phyloP scores from a whole-genome alignment of 1,284 basidiomycete genomes.

The Spongispora temasekensis region DNA sequence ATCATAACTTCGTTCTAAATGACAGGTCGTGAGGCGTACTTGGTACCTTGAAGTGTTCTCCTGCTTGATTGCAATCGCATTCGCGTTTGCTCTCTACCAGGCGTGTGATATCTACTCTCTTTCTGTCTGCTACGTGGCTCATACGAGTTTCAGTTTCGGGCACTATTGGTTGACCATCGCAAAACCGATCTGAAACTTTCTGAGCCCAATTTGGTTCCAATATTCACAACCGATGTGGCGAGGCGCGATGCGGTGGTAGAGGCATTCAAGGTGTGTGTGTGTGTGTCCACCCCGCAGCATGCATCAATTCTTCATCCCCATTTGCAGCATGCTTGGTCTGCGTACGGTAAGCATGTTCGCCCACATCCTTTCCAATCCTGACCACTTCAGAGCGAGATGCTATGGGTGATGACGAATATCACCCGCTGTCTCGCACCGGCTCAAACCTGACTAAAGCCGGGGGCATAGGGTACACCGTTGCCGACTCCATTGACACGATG shows the following conservation, averaged over 20 bases:
- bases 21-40: conserved; percentile 9
- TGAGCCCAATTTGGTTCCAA: too few species aligned
- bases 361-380: conserved; percentile 19
- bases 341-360: conserved; percentile 59
- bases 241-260: conserved; percentile 71
- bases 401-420: conserved; percentile 88
- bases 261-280: conserved; percentile 74
- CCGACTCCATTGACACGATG: conserved; percentile 86
- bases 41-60: conserved; percentile 14
- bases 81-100: conserved; percentile 22
- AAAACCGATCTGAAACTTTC: too few species aligned
- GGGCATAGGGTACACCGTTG: conserved; percentile 84
- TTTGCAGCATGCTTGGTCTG: conserved; percentile 72
- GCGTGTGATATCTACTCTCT: conserved; percentile 17
- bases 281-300: background rate
- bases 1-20: background rate
- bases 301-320: conserved; percentile 15
- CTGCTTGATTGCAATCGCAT: conserved; percentile 11
- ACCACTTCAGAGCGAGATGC: conserved; percentile 73
- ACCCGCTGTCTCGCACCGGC: conserved; percentile 76
- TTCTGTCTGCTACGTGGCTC: too few species aligned
- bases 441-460: conserved; percentile 73
- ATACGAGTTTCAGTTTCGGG: too few species aligned
- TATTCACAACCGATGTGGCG: conserved; percentile 52
- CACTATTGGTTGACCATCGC: too few species aligned